A percentile compares a stretch with the other conserved stretches of the same genome.
These are phyloP conservation scores for Phaffia australis DNA, from an alignment of 768 basidiomycete genomes.

Conservation along the genomic window DNA sequence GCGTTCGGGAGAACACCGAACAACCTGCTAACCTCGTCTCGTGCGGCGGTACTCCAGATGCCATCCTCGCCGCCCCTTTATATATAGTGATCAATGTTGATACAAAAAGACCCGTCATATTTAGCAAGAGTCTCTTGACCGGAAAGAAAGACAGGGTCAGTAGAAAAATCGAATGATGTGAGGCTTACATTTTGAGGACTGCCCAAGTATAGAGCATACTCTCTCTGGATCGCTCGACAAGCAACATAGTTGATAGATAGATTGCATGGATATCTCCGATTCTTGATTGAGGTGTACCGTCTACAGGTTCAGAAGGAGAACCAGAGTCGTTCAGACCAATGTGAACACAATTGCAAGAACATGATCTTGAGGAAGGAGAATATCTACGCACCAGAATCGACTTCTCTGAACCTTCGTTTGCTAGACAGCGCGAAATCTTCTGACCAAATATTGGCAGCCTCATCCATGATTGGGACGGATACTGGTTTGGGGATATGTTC, in stretches of 20 bases:
- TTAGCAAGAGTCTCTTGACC: background rate
- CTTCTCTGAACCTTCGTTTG: slow-evolving; percentile 16
- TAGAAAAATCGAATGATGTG: background rate
- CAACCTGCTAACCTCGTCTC: slow-evolving; percentile 30
- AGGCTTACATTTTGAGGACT: slow-evolving; percentile 30
- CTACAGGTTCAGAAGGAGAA: too few relatives aligned
- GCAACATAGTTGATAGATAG: slow-evolving; percentile 17
- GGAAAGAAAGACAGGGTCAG: background rate
- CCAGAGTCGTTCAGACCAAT: too few relatives aligned
- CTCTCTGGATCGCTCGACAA: slow-evolving; percentile 21
- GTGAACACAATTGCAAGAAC: background rate
- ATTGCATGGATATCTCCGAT: slow-evolving; percentile 18
- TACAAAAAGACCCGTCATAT: background rate
- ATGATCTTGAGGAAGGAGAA: too few relatives aligned
- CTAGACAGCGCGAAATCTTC: slow-evolving; percentile 10
- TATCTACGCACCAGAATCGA: slow-evolving; percentile 1
- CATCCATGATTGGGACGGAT: slow-evolving; percentile 8
- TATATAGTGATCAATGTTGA: background rate
- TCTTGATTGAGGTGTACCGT: background rate
- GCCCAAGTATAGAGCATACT: slow-evolving; percentile 35
- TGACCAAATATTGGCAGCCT: slow-evolving; percentile 18
- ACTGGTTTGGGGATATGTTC: slow-evolving; percentile 20
- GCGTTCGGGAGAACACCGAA: slow-evolving; percentile 29
- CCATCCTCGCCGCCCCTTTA: slow-evolving; percentile 19
- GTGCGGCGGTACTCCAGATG: slow-evolving; percentile 28